Evolutionary conservation across 148 eudicot species (phyloP), one percentile per base, ranked within the genome.

Genomic region (Fagopyrum tataricum): DNA sequence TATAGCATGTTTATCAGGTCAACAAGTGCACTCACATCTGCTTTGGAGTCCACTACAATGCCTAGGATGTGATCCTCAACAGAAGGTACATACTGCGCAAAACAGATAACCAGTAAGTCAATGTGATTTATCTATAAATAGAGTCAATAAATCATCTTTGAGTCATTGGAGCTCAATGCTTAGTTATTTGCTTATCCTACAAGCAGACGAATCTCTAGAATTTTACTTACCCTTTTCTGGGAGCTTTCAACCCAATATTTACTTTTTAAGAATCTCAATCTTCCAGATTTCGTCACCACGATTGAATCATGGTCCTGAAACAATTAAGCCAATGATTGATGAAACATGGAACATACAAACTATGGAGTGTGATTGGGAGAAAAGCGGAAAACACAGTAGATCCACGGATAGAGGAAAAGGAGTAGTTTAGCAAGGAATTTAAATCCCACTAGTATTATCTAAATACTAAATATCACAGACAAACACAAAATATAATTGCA

Each of bases 181-280:
- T 37, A 39, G 18, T n/a, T 3, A 15, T 14, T 37, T 31, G 43
- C 10, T 37, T 64, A 31, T 64, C 7, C 39, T 14, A 64, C 7
- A 14, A 13, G 44, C 17, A 64, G 43, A 37, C 17, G n/a, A 15
- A 15, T 31, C 24, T 62, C 20, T 13, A 39, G 69, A 2, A 37
- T 64, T 37, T 4, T 37, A 64, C 20, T 31, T 76, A 93, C 98
- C 83, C 98, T 87, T 82, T 94, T 94, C 75, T 91, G 93, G 53
- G 98, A 91, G 83, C 96, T 84, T 80, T 95, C 99, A 78, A 95
- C 91, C 97, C 97, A 95, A 55, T 91, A 88, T 68, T 91, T 95
- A 79, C 86, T 91, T 53, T 88, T 91, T 6, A 82, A 43, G 61
- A 84, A 89, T 73, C 86, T 91, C 78, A 95, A 77, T 76, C 62